Evolutionary conservation across 305 asterid genomes (phyloP), one percentile per base, ranked within the genome.

Genomic region (Galium porrigens): DNA sequence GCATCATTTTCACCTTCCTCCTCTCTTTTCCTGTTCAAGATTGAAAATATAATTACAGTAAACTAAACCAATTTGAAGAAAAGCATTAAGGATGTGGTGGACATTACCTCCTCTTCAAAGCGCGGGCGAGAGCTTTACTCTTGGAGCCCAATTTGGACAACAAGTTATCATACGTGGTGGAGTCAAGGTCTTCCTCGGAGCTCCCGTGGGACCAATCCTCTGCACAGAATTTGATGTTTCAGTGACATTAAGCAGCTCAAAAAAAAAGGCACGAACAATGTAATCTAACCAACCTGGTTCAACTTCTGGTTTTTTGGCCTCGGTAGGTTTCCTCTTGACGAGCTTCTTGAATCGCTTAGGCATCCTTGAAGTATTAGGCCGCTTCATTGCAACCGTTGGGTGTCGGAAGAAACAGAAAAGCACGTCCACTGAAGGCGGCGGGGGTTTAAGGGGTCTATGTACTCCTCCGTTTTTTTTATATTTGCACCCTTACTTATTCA

Each of bases 141-240:
- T 65, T 69, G n/a, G 85, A 73, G 63, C 88, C 87, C 69, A 89
- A 67, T 65, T 69, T 80, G 81, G 73, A 68, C 85, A 87, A 71
- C 77, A 89, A 80, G 64, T 76, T 72, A 55, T 89, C 89, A n/a
- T 87, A 87, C 76, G 44, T 67, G 20, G 83, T 75, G 1, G 78
- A 79, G 27, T 60, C 61, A 20, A 39, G 20, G 55, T 63, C 73
- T 32, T 49, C 67, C 59, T 79, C 74, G 49, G 39, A 33, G 67
- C 74, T 68, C 56, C 78, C 81, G 60, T 85, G 80, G 1, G 66
- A 49, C 27, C 70, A 71, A 42, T 77, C 75, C 64, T 61, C 90
- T 86, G 65, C 37, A 69, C 69, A 36, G 14, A 53, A 12, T 5
- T 18, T 12, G 18, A 12, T 44, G 18, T 15, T 27, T 25, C 29